Evolutionary conservation across 306 rosid genomes (phyloP).

Genomic region (Glycyrrhiza uralensis): DNA sequence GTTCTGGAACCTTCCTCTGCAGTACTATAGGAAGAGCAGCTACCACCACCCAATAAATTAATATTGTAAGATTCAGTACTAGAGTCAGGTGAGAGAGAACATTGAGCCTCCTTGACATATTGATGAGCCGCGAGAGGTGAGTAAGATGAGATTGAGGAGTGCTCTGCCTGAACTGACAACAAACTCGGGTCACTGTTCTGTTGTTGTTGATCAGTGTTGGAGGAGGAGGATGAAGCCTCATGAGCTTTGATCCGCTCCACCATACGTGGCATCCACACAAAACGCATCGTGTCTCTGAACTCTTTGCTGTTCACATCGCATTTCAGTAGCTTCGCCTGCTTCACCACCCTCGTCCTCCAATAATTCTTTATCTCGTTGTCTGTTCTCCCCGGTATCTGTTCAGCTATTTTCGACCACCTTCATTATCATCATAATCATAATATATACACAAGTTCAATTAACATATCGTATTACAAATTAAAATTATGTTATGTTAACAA

Average conservation of each 20-base stretch:
- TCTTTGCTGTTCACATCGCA: constrained; percentile 78
- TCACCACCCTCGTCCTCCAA: constrained; percentile 84
- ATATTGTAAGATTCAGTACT: not conserved
- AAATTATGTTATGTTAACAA: too few relatives aligned
- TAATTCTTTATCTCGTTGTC: constrained; percentile 85
- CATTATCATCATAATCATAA: not conserved
- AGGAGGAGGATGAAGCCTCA: constrained; percentile 19
- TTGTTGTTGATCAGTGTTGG: not conserved
- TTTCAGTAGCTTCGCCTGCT: constrained; percentile 81
- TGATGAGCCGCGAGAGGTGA: too few relatives aligned
- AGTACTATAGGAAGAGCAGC: not conserved
- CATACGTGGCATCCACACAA: constrained; percentile 80
- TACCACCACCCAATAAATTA: not conserved
- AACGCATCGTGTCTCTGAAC: constrained; percentile 77
- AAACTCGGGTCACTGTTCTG: not conserved
- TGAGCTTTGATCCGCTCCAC: constrained; percentile 47
- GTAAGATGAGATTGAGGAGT: too few relatives aligned
- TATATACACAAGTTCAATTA: not conserved
- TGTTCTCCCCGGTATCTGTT: constrained; percentile 68
- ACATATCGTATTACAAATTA: too few relatives aligned
- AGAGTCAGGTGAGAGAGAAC: constrained; percentile 32
- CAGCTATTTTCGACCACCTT: constrained; percentile 92
- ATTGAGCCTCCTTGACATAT: constrained; percentile 27
- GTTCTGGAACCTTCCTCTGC: constrained; percentile 17
- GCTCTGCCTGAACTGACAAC: too few relatives aligned